phyloP scores from a whole-genome alignment of 345 rosid species.

The Raphanus sativus region DNA sequence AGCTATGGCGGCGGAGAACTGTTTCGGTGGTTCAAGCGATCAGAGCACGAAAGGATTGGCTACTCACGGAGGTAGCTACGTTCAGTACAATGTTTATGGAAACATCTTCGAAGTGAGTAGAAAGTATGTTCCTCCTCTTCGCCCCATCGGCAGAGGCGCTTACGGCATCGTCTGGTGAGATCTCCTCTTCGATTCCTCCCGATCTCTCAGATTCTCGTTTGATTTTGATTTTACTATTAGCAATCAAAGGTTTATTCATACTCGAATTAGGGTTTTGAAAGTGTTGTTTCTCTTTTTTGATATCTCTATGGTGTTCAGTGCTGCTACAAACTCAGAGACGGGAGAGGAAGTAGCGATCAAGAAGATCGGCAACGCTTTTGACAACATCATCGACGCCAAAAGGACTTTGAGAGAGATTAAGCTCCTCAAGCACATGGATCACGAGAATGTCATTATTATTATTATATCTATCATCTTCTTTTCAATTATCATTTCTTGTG shows the following conservation, averaged over 20 bases:
- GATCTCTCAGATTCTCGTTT: constrained; percentile 27
- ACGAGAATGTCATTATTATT: constrained; percentile 62
- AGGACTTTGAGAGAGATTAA: constrained; percentile 94
- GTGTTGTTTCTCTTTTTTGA: neutral
- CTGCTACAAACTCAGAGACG: constrained; percentile 89
- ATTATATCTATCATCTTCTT: neutral
- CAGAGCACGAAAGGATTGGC: constrained; percentile 53
- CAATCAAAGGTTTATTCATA: too few species aligned
- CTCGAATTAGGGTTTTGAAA: neutral
- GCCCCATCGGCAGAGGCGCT: constrained; percentile 99
- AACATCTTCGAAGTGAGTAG: constrained; percentile 89
- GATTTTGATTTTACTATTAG: too few species aligned
- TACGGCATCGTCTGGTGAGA: constrained; percentile 94
- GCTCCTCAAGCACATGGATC: constrained; percentile 93
- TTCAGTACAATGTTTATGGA: constrained; percentile 92
- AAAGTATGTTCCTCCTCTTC: constrained; percentile 94
- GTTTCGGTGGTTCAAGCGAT: constrained; percentile 48
- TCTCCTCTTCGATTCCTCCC: constrained; percentile 7
- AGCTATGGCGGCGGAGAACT: constrained; percentile 47
- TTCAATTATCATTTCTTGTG: neutral
- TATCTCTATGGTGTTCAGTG: constrained; percentile 44
- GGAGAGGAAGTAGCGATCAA: constrained; percentile 93
- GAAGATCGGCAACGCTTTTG: constrained; percentile 97
- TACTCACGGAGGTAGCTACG: constrained; percentile 81
- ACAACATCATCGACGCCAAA: constrained; percentile 89